Percentiles rank a stretch among this genome's conserved stretches.
These are phyloP conservation scores for Nicotiana benthamiana DNA, from an alignment of 257 asterid species.

Conservation along the genomic window DNA sequence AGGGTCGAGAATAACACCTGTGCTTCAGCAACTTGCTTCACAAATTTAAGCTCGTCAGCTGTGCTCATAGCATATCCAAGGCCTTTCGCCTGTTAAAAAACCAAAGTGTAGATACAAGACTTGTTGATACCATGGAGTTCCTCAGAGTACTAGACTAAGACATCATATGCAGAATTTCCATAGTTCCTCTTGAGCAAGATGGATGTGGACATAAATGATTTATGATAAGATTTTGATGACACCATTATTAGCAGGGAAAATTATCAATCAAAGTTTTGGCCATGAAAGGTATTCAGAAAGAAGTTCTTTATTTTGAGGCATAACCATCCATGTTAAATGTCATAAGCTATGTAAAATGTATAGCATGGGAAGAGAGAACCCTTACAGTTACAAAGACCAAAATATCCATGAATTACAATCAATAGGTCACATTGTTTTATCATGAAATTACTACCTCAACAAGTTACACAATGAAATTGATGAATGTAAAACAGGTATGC, in stretches of 20 bases:
- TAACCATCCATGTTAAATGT: not conserved
- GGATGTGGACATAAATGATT: not conserved
- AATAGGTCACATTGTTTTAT: not conserved
- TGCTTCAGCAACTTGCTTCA: constrained; percentile 74
- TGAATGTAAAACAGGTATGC: not conserved
- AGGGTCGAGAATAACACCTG: constrained; percentile 93
- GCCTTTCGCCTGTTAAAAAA: constrained; percentile 75
- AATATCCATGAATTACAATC: not conserved
- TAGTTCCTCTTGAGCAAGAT: not conserved
- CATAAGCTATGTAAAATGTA: not conserved
- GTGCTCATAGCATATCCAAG: constrained; percentile 94
- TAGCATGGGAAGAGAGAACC: not conserved
- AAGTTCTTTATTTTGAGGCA: not conserved
- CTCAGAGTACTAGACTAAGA: not conserved
- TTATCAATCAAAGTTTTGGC: not conserved
- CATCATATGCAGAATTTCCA: not conserved
- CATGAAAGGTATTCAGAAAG: not conserved
- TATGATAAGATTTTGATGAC: not conserved
- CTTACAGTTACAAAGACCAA: not conserved
- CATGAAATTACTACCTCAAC: not conserved
- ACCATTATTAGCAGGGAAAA: not conserved
- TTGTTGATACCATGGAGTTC: not conserved
- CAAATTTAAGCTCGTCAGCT: constrained; percentile 70
- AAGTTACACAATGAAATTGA: constrained; percentile 3
- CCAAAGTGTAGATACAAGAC: not conserved